Base-by-base conservation (phyloP, 345 rosid species). In the Theobroma cacao region DNA sequence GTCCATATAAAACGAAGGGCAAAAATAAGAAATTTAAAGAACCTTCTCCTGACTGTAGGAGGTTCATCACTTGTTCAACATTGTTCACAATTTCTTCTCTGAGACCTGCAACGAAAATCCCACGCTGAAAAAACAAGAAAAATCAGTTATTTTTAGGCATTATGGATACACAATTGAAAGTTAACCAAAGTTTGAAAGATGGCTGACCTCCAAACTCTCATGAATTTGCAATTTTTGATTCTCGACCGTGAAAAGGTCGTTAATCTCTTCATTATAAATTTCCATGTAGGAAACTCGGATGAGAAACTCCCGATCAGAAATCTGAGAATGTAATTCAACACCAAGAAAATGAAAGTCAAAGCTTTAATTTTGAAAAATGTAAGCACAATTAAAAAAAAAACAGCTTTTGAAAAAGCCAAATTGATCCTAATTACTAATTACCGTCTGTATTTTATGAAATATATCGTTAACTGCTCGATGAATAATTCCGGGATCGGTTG, bases 231-330 rank as follows among this genome's bases (percentile, higher is more conserved):
- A 79, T 78, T 92, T 96, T 78, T 92, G 98, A 61, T 90, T 92
- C 85, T 90, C 97, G 45, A 89, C 91, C 0, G 88, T 85, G 30
- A 96, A 86, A 78, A 94, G 97, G 77, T 96, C 98, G 73, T 91
- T 94, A 74, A 96, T 94, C 81, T 96, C 98, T 81, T 96, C 98
- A 3, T 94, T 92, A 75, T 93, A 96, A 77, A 96, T 93, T 78
- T 96, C 98, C 98, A 96, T 91, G 81, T 96, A 96, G 6, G 98
- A 96, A 82, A 96, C 95, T 53, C 95, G 90, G 24, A 96, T 89
- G 41, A 96, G 89, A 89, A 94, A 96, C 84, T 96, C 99, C 2
- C 98, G 90, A n/a, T 91, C 89, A 31, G 89, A 66, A 65, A 87
- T 86, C 99, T 96, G 86, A 7, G 31, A 47, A 66, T 58, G 20